Base-by-base conservation (phyloP, 495 filamentous ascomycete species). In the Aspergillus sparsus region DNA sequence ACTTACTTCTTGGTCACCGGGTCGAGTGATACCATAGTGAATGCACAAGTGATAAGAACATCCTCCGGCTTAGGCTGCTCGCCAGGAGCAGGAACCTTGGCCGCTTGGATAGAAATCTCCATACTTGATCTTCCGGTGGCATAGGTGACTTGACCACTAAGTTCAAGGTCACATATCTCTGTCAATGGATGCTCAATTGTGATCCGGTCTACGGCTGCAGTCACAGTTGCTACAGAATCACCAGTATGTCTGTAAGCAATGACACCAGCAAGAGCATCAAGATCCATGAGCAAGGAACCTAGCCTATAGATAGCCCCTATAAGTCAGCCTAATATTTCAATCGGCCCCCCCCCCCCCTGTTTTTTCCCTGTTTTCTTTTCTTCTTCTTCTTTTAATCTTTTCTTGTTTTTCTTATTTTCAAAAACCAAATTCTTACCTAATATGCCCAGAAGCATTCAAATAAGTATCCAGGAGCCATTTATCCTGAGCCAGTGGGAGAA, bases 161-260 rank as follows among this genome's bases (percentile, higher is more conserved):
- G 76, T 66, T 93, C 86, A 13, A 95, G 80, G 66, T 93, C 89
- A 69, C 89, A 92, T 50, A 93, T 90, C 63, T 89, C 85, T 64
- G 83, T 88, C 27, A 93, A 69, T 0, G 89, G 88, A 55, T 86
- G 77, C 61, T 88, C 84, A 58, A 93, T 87, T 5, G 83, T 89
- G 67, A 93, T 93, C 15, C 90, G 74, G 68, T 95, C 90, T 21
- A 89, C 86, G 3, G 89, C 88, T 4, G 91, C 91, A 3, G 91
- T 95, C 33, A 95, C 91, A 6, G 85, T 92, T 3, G 87, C 89
- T 3, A 91, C 89, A 3, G 74, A 75, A 31, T 89, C 87, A 4
- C 91, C 91, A 0, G 91, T 92, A 66, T 93, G 91, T 50, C 90
- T 89, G 67, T 92, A 91, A 21, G 89, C 89, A 55, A 95, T 82